These are phyloP conservation scores for Pleurotus pulmonarius DNA, from an alignment of 768 basidiomycete genomes.

Conservation along the genomic window DNA sequence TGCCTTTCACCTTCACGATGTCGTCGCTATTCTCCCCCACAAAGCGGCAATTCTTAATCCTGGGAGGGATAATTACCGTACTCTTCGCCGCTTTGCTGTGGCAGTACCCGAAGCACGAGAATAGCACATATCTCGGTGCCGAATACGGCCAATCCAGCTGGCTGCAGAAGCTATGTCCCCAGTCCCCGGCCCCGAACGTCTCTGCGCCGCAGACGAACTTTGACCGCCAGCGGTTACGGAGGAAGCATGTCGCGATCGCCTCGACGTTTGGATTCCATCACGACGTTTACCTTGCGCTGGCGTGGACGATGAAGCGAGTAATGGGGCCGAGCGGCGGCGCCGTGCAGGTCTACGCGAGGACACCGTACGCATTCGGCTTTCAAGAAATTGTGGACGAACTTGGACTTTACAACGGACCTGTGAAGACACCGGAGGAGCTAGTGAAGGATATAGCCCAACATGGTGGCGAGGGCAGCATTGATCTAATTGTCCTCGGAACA, in stretches of 20 bases:
- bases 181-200: background rate
- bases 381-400: conserved; percentile 27
- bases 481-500: conserved; percentile 38
- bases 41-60: background rate
- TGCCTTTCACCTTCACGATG: background rate
- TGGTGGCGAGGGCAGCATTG: conserved; percentile 22
- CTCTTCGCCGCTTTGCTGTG: background rate
- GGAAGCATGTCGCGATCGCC: conserved; percentile 25
- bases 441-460: conserved; percentile 19
- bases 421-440: conserved; percentile 21
- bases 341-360: conserved; percentile 27
- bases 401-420: conserved; percentile 25
- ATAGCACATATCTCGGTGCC: background rate
- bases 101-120: background rate
- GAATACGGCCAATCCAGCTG: background rate
- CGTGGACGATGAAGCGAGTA: conserved; percentile 26
- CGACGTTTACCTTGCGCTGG: conserved; percentile 34
- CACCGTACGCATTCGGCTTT: conserved; percentile 27
- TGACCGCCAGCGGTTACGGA: background rate
- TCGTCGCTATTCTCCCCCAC: background rate
- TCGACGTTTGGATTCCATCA: conserved; percentile 29
- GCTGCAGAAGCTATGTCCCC: background rate
- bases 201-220: background rate
- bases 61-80: background rate
- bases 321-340: conserved; percentile 16